Conservation (phyloP, 2,329 filamentous ascomycete genomes). For the Sporothrix mexicana region DNA sequence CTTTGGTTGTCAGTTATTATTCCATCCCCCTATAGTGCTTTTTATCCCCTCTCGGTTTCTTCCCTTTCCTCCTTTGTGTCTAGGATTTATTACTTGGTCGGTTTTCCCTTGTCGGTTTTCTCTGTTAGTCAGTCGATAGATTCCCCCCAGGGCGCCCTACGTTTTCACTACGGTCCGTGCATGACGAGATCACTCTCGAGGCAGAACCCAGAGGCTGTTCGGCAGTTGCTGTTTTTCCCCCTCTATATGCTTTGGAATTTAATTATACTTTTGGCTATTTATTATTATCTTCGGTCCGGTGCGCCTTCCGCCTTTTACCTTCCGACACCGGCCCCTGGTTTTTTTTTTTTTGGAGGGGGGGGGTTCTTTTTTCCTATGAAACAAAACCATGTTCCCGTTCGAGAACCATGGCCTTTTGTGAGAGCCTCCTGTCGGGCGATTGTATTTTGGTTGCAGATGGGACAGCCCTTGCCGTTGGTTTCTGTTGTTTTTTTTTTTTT, state of each 20-base stretch:
- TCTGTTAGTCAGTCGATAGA: conserved; percentile 34
- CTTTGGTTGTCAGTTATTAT: too few species aligned
- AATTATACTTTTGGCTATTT: not conserved
- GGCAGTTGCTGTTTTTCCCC: conserved; percentile 30
- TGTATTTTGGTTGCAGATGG: not conserved
- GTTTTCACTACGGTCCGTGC: conserved; percentile 26
- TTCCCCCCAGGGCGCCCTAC: conserved; percentile 34
- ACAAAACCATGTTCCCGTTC: not conserved
- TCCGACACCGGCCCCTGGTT: not conserved
- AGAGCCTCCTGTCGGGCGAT: not conserved
- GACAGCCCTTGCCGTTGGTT: not conserved
- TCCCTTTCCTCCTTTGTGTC: not conserved
- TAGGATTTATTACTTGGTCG: not conserved
- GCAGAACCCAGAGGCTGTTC: conserved; percentile 30
- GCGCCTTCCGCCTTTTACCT: not conserved
- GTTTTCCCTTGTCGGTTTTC: conserved; percentile 14
- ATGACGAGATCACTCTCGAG: conserved; percentile 35
- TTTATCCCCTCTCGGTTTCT: not conserved
- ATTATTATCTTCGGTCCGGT: not conserved
- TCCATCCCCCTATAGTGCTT: not conserved
- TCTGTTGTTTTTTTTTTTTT: too few species aligned
- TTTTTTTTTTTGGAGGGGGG: too few species aligned
- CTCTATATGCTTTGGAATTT: not conserved
- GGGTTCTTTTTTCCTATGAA: not conserved
- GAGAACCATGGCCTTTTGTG: too few species aligned